Base-by-base conservation (phyloP, 2,329 filamentous ascomycete species). In the Lojkania enalia region DNA sequence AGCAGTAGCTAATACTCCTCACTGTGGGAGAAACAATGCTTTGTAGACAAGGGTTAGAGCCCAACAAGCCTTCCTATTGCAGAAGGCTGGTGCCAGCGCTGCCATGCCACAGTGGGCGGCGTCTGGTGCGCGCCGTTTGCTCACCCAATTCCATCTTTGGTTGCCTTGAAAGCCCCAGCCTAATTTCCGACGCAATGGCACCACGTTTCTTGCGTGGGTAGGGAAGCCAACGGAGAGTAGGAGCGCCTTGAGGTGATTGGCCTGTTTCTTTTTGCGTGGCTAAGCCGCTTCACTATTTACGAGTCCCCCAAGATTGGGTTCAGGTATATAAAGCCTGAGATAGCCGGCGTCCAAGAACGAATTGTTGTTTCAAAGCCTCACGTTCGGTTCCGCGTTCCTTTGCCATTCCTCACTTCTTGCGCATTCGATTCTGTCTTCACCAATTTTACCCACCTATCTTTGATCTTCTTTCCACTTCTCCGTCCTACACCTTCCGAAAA, bases 321-420 rank as follows among this genome's bases (percentile, higher is more conserved):
- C 7, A 41, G 19, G 36, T 49, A 43, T 54, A 57, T 54, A 57
- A 51, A 50, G 46, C 33, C 48, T 45, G 33, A 27, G 30, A 47
- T 39, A 45, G 44, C 46, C 47, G 44, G 42, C 39, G 35, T 35
- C 33, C 35, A n/a, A n/a, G 14, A 33, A 9, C 16, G 7, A 6
- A 6, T 42, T 50, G 50, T 50, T 51, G 46, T 51, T 51, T 58
- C 47, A 42, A 55, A 56, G 42, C 44, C 41, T 32, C 38, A 46
- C 44, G 25, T 25, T 6, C 29, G 25, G 44, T 40, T 48, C 42
- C 39, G 27, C 36, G 20, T 23, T 42, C 23, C 36, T 42, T 45
- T 30, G 27, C 18, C 14, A 29, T 36, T 37, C 38, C 9, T 16
- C 44, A 44, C 20, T 40, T 42, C 36, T 33, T 35, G 20, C 27